phyloP scores from a whole-genome alignment of 257 asterid species.

The Dorcoceras hygrometricum region DNA sequence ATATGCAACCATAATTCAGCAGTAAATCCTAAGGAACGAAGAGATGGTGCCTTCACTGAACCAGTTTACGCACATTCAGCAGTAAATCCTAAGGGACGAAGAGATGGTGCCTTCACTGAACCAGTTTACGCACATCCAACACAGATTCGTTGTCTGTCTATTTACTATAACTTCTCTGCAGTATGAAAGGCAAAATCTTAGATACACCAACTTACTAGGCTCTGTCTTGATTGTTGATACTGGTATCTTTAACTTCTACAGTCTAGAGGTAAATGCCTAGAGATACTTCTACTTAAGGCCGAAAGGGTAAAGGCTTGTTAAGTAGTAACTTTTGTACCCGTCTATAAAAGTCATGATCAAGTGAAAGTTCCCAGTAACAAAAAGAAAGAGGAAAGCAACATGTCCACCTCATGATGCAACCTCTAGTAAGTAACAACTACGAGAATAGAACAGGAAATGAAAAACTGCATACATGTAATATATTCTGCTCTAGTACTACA shows the following conservation, averaged over 20 bases:
- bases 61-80: conserved; percentile 40
- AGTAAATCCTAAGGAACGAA: no score
- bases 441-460: background rate
- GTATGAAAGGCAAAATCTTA: conserved; percentile 22
- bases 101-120: no score
- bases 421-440: background rate
- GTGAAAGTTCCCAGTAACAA: conserved; percentile 14
- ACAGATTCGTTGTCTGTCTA: conserved; percentile 14
- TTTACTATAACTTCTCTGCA: conserved; percentile 12
- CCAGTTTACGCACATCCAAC: no score
- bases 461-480: background rate
- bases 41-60: no score
- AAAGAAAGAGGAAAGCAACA: conserved; percentile 20
- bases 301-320: conserved; percentile 14
- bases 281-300: conserved; percentile 13
- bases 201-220: conserved; percentile 23
- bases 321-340: background rate
- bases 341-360: conserved; percentile 13
- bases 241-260: conserved; percentile 7
- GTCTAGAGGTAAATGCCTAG: conserved; percentile 20
- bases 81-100: no score
- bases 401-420: conserved; percentile 13
- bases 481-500: background rate
- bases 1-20: no score
- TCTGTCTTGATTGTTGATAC: conserved; percentile 24